A percentile compares a stretch with the other conserved stretches of the same genome.
phyloP scores from a whole-genome alignment of 176 grass and related monocot genomes.

The Raddia distichophylla region DNA sequence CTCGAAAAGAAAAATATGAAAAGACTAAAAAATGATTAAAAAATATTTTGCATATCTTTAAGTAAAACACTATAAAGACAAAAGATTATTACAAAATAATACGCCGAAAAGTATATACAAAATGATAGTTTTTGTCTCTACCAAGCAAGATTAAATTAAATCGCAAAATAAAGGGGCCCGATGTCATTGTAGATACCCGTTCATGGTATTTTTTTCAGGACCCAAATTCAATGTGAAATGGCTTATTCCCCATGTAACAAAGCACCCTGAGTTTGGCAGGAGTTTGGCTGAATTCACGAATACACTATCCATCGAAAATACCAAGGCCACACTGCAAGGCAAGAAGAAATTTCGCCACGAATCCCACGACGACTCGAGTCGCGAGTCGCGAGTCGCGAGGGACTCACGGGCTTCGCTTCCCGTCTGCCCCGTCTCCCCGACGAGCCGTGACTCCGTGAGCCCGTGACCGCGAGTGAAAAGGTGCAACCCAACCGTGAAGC shows the following conservation, averaged over 20 bases:
- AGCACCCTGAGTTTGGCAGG: not conserved
- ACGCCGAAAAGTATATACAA: too few species aligned
- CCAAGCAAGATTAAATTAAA: too few species aligned
- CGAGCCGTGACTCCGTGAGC: conserved; percentile 21
- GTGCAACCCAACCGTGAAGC: not conserved
- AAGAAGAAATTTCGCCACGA: not conserved
- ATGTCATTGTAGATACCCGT: not conserved
- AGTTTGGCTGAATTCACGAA: not conserved
- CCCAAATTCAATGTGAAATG: not conserved
- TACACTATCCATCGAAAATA: not conserved
- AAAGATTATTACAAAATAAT: too few species aligned
- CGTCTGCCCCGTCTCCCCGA: not conserved
- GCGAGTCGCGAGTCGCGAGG: not conserved
- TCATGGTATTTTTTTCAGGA: not conserved
- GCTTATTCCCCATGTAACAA: not conserved
- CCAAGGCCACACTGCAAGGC: not conserved
- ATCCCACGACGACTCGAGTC: not conserved
- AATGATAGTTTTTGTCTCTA: too few species aligned
- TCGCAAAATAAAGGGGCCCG: too few species aligned
- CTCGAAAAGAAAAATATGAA: too few species aligned
- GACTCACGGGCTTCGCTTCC: not conserved
- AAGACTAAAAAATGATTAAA: too few species aligned
- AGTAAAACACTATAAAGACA: too few species aligned
- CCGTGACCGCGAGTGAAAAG: conserved; percentile 18
- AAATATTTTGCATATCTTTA: too few species aligned